These are phyloP conservation scores for Rhexocercosporidium sp. DNA, from an alignment of 2,329 filamentous ascomycete species.

Conservation along the genomic window DNA sequence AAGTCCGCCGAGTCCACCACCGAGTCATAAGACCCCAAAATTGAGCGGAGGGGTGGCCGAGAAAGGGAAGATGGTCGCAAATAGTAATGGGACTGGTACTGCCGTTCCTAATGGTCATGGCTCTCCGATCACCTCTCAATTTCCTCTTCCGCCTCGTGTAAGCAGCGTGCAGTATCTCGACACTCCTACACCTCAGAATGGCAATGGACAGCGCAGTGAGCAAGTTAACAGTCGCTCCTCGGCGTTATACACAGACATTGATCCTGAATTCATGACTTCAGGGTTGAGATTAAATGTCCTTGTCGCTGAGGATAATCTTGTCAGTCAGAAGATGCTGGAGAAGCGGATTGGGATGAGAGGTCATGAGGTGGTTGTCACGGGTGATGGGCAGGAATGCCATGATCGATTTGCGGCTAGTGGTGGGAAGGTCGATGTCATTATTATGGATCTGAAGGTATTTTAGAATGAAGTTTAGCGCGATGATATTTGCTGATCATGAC, in stretches of 20 bases:
- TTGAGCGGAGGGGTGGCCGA: background rate
- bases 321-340: conserved; percentile 79
- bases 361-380: conserved; percentile 72
- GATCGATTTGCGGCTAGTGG: conserved; percentile 68
- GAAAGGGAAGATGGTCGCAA: background rate
- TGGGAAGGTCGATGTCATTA: conserved; percentile 31
- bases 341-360: conserved; percentile 77
- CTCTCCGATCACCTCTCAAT: background rate
- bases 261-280: conserved; percentile 59
- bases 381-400: conserved; percentile 78
- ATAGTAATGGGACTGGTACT: background rate
- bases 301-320: conserved; percentile 82
- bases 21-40: background rate
- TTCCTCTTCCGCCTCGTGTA: background rate
- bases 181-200: background rate
- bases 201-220: background rate
- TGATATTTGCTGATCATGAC: background rate
- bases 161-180: background rate
- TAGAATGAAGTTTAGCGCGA: background rate
- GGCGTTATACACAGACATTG: conserved; percentile 61
- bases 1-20: conserved; percentile 2
- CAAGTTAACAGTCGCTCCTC: background rate
- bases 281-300: conserved; percentile 55
- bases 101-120: background rate
- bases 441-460: conserved; percentile 38